A percentile compares a stretch with the other conserved stretches of the same genome.
Conservation (phyloP, 2,329 filamentous ascomycete species). For the Aspergillus sp. region DNA sequence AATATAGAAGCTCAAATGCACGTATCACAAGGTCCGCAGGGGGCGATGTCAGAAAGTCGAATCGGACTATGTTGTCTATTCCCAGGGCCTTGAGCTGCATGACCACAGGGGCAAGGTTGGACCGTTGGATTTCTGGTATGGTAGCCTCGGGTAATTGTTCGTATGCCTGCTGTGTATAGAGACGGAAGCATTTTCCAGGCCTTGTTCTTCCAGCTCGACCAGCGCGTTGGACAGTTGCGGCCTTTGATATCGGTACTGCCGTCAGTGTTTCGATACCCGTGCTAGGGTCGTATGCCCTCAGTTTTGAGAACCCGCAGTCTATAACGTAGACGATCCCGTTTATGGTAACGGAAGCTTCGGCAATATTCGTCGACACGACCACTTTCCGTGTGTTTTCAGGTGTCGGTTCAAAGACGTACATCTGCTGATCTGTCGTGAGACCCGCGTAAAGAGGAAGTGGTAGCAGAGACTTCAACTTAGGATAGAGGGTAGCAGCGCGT, state of each 20-base stretch:
- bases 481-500: slow-evolving; percentile 62
- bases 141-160: slow-evolving; percentile 68
- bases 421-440: slow-evolving; percentile 84
- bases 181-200: slow-evolving; percentile 88
- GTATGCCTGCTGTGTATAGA: slow-evolving; percentile 80
- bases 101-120: slow-evolving; percentile 82
- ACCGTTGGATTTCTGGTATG: slow-evolving; percentile 86
- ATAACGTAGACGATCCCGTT: slow-evolving; percentile 88
- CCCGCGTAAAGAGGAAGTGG: slow-evolving; percentile 85
- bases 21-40: slow-evolving; percentile 81
- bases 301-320: slow-evolving; percentile 87
- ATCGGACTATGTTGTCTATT: slow-evolving; percentile 89
- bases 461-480: slow-evolving; percentile 61
- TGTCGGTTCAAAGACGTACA: slow-evolving; percentile 87
- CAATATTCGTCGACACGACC: slow-evolving; percentile 92
- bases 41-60: slow-evolving; percentile 83
- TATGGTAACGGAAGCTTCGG: slow-evolving; percentile 93
- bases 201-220: slow-evolving; percentile 86
- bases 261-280: slow-evolving; percentile 88
- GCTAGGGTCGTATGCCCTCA: slow-evolving; percentile 77
- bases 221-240: slow-evolving; percentile 86
- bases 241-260: slow-evolving; percentile 79
- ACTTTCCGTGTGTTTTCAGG: slow-evolving; percentile 84
- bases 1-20: slow-evolving; percentile 83
- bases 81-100: slow-evolving; percentile 92